Evolutionary conservation across 1,139 yeast genomes (phyloP).

Genomic region (Blastobotrys persicus): DNA sequence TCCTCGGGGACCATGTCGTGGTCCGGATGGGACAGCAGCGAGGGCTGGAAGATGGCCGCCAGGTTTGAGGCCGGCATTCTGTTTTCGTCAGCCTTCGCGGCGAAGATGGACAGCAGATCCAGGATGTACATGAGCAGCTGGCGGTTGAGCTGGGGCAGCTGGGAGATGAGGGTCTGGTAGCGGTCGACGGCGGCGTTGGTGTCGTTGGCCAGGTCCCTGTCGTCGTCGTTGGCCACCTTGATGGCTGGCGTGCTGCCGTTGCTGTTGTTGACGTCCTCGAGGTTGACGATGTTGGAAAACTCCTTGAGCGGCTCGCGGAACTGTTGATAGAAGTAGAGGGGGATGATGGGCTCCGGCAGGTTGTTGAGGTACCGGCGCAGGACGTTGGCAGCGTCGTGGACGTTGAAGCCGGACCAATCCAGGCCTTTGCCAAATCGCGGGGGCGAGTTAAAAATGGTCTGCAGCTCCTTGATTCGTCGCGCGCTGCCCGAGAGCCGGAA

Average conservation of each 20-base stretch:
- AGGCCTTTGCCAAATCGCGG: conserved; percentile 87
- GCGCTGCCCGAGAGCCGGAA: conserved; percentile 93
- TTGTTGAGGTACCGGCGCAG: conserved; percentile 82
- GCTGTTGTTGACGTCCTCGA: conserved; percentile 4
- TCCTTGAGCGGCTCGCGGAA: conserved; percentile 76
- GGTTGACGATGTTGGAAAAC: conserved; percentile 39
- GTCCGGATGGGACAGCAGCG: conserved; percentile 83
- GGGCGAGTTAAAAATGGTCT: conserved; percentile 75
- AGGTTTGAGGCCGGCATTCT: conserved; percentile 90
- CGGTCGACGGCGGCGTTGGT: conserved; percentile 67
- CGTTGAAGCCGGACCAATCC: conserved; percentile 90
- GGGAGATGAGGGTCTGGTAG: conserved; percentile 65
- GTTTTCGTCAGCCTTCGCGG: conserved; percentile 71
- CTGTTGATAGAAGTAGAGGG: conserved; percentile 68
- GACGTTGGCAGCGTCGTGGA: conserved; percentile 96
- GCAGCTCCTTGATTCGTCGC: conserved; percentile 82
- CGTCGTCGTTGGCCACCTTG: conserved; percentile 7
- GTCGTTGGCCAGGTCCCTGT: conserved; percentile 39
- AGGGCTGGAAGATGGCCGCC: conserved; percentile 96
- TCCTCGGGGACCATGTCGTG: conserved; percentile 93
- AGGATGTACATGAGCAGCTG: conserved; percentile 85
- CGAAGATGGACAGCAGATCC: conserved; percentile 83
- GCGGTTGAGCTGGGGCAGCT: conserved; percentile 66
- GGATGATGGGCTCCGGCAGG: conserved; percentile 89
- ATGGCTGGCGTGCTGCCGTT: conserved; percentile 1